Conservation (phyloP, 441 rosid genomes). For the Pelargonium myrrhifolium region DNA sequence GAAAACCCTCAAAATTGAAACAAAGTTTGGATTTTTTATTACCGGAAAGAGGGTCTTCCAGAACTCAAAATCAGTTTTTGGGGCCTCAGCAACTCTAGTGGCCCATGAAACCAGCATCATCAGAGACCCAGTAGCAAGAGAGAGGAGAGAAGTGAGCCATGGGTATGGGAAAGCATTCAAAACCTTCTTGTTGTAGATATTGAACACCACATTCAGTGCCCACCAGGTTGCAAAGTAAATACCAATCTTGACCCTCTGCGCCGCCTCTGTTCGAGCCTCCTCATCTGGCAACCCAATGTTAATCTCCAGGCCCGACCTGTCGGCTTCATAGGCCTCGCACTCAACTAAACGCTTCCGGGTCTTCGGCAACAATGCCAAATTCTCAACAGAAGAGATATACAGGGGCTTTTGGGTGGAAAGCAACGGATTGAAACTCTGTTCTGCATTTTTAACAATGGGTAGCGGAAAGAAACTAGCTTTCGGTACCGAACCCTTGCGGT, state of each 20-base stretch:
- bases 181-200: conserved; percentile 57
- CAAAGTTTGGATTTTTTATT: background rate
- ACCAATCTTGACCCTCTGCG: conserved; percentile 42
- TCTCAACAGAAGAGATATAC: conserved; percentile 33
- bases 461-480: conserved; percentile 31
- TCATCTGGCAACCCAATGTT: conserved; percentile 45
- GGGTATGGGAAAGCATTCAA: conserved; percentile 54
- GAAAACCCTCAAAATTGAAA: background rate
- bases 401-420: conserved; percentile 39
- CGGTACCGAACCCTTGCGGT: conserved; percentile 20
- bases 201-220: conserved; percentile 53
- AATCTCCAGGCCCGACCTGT: conserved; percentile 45
- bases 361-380: conserved; percentile 20
- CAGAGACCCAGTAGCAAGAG: conserved; percentile 22
- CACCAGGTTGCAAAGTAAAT: conserved; percentile 54
- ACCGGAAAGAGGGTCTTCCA: conserved; percentile 26
- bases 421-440: conserved; percentile 16
- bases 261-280: conserved; percentile 22
- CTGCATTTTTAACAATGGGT: conserved; percentile 26
- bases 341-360: conserved; percentile 22
- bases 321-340: conserved; percentile 62
- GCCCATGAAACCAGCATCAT: conserved; percentile 27
- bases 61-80: conserved; percentile 22
- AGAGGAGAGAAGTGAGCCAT: conserved; percentile 32
- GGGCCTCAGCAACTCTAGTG: conserved; percentile 20